These are phyloP conservation scores for Chaetomium sp. DNA, from an alignment of 2,329 filamentous ascomycete species.

Conservation along the genomic window DNA sequence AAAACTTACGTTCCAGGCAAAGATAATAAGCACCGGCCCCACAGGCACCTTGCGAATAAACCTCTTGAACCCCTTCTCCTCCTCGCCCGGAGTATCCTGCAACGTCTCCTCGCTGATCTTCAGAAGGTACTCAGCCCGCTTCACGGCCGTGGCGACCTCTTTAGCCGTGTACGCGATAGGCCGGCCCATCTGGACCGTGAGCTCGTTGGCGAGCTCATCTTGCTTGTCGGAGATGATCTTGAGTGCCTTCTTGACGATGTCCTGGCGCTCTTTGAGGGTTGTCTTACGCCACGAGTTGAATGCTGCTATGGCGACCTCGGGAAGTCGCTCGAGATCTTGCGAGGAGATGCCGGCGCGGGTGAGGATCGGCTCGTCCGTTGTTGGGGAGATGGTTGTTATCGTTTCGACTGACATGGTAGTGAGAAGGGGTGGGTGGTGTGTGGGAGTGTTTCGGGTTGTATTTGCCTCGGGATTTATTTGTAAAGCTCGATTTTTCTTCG, in stretches of 20 bases:
- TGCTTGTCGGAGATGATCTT: conserved; percentile 62
- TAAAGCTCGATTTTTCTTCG: not conserved
- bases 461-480: not conserved
- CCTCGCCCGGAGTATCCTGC: conserved; percentile 72
- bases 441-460: not conserved
- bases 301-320: conserved; percentile 63
- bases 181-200: conserved; percentile 92
- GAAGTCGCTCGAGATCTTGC: conserved; percentile 64
- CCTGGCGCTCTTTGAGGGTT: conserved; percentile 65
- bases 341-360: conserved; percentile 69
- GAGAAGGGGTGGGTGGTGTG: not conserved
- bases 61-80: conserved; percentile 81
- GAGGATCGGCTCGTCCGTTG: conserved; percentile 77
- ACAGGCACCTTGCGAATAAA: conserved; percentile 85
- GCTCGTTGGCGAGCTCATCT: conserved; percentile 74
- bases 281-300: conserved; percentile 75
- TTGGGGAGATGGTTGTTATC: conserved; percentile 79
- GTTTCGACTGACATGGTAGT: conserved; percentile 55
- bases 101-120: conserved; percentile 75
- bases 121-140: conserved; percentile 77
- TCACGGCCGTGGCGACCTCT: conserved; percentile 79
- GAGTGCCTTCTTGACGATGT: conserved; percentile 74
- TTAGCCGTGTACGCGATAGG: conserved; percentile 81
- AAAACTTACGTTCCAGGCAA: conserved; percentile 84
- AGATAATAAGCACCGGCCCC: conserved; percentile 81